phyloP scores from a whole-genome alignment of 148 eudicot species.

The Linanthus parryae region DNA sequence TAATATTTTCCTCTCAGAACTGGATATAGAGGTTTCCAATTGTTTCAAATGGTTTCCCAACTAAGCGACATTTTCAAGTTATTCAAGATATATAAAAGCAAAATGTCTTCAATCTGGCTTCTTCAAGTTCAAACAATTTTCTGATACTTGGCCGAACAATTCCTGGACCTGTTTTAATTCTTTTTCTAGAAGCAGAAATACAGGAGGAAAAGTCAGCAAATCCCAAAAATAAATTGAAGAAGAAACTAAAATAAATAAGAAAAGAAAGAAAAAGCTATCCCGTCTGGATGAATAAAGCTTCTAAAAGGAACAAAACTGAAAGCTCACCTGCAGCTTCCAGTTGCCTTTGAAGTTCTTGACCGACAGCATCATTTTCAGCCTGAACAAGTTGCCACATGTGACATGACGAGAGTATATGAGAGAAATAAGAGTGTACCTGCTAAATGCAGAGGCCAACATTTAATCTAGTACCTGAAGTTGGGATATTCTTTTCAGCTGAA shows the following conservation, averaged over 20 bases:
- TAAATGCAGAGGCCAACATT: background rate
- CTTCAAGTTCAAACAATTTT: constrained; percentile 70
- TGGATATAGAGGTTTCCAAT: no score
- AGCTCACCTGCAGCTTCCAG: constrained; percentile 83
- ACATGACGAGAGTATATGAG: background rate
- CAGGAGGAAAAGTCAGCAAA: background rate
- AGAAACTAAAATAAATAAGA: no score
- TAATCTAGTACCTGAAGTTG: constrained; percentile 58
- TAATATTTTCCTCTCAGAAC: no score
- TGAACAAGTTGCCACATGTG: constrained; percentile 11
- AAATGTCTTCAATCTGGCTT: constrained; percentile 83
- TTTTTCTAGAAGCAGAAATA: constrained; percentile 37
- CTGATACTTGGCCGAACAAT: constrained; percentile 49
- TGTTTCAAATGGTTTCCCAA: no score
- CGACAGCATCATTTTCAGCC: constrained; percentile 85
- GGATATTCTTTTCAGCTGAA: constrained; percentile 75
- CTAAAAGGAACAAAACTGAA: no score
- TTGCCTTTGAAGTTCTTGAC: constrained; percentile 87
- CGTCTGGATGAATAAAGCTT: no score
- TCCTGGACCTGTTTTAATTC: constrained; percentile 88
- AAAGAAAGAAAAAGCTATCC: no score
- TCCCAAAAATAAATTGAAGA: no score
- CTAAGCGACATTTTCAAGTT: no score
- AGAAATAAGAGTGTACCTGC: background rate
- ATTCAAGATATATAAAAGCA: no score